Evolutionary conservation across 371 early-diverging fungal species (phyloP), one percentile per base, ranked within the genome.

Genomic region (Mortierella sp.): DNA sequence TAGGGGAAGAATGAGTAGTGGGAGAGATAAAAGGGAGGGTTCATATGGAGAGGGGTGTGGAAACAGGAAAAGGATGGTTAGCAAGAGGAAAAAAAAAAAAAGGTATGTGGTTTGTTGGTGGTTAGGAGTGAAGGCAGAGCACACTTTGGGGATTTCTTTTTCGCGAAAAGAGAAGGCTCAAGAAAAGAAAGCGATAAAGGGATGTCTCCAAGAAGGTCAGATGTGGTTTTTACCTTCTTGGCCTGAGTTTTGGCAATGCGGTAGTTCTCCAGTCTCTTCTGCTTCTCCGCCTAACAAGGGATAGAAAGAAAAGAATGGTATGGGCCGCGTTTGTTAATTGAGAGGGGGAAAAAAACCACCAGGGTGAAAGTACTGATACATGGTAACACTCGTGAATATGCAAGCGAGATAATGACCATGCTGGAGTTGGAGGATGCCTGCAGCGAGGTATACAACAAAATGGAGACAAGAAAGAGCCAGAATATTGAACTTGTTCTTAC

Each of bases 231-330:
- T 71, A 78, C 79, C 79, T 79, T 79, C 71, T 76, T 82, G 57
- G 83, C 73, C 31, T 82, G 82, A 9, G 31, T 69, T 53, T 73
- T 78, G 53, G 79, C 83, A 4, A 79, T 28, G 16, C 76, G 79
- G 37, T 82, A 69, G 61, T 76, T 70, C 21, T 75, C 83, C 14
- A 82, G 44, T 34, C 83, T 79, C 46, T 76, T 76, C 10, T 4
- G 31, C 48, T 74, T 82, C 26, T 79, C 76, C 16, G 64, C 61
- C 83, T 82, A 75, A 24, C 6, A 54, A 19, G 31, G 14, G 37
- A 24, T 24, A n/a, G 0, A 43, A 51, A 70, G 8, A n/a, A 1
- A 51, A 44, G 0, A 67, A 24, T 46, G 44, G 43, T 6, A 26
- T 46, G 48, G 21, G 54, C 53, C 53, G 9, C 61, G 50, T 51